phyloP scores from a whole-genome alignment of 257 asterid genomes.

The Haberlea rhodopensis region DNA sequence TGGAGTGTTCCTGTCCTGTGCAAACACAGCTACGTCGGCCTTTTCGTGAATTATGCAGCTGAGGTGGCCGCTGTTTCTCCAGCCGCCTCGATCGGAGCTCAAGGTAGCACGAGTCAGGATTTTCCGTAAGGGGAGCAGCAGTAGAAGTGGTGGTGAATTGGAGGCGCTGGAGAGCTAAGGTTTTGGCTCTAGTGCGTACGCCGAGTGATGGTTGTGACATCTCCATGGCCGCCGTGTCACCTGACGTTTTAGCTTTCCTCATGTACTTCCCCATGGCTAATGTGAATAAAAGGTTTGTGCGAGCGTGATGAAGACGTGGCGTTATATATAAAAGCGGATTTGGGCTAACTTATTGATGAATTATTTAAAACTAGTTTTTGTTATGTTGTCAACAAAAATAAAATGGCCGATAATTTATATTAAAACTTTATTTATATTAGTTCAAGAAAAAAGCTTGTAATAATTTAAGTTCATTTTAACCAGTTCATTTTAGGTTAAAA shows the following conservation, averaged over 20 bases:
- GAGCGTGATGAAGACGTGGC: background rate
- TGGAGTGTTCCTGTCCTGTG: background rate
- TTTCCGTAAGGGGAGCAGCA: conserved; percentile 11
- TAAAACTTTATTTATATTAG: too few species aligned
- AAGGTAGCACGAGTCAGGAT: background rate
- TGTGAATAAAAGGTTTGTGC: too few species aligned
- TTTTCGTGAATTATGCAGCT: background rate
- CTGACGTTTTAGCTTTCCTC: conserved; percentile 6
- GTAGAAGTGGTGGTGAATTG: background rate
- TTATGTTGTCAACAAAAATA: too few species aligned
- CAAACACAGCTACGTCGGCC: background rate
- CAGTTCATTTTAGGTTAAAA: too few species aligned
- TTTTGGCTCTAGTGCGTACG: conserved; percentile 84
- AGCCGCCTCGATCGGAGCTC: background rate
- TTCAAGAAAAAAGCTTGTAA: too few species aligned
- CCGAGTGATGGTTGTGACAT: conserved; percentile 56
- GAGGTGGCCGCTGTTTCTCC: background rate
- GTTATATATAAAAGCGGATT: too few species aligned
- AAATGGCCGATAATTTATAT: too few species aligned
- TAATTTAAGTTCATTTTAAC: too few species aligned
- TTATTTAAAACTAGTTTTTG: too few species aligned
- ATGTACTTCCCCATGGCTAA: conserved; percentile 24
- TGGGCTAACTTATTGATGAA: too few species aligned
- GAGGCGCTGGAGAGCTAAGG: conserved; percentile 62
- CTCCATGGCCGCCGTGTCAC: conserved; percentile 31